Conservation (phyloP, 495 filamentous ascomycete species). For the Oleoguttula mirabilis region DNA sequence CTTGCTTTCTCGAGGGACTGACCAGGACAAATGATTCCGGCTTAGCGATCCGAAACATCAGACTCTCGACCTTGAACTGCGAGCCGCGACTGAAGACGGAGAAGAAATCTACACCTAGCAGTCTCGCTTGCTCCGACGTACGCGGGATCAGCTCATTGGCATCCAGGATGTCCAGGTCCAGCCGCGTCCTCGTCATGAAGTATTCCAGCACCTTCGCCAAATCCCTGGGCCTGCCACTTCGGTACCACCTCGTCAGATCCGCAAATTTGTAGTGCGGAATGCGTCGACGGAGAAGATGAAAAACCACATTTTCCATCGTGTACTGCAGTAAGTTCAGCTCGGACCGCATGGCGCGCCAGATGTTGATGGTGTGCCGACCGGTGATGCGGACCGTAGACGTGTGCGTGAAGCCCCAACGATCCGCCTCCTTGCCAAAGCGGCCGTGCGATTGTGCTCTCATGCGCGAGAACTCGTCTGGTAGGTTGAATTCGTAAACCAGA, state of each 20-base stretch:
- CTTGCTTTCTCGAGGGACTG: conserved; percentile 81
- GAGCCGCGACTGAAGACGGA: conserved; percentile 88
- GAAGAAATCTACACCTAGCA: conserved; percentile 91
- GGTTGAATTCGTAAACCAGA: conserved; percentile 74
- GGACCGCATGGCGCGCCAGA: conserved; percentile 90
- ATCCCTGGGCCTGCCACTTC: conserved; percentile 50
- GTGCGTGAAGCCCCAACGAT: conserved; percentile 86
- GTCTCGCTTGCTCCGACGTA: conserved; percentile 86
- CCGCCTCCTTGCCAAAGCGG: conserved; percentile 70
- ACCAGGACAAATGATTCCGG: conserved; percentile 87
- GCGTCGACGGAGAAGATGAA: conserved; percentile 80
- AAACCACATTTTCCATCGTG: conserved; percentile 92
- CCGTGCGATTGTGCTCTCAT: conserved; percentile 73
- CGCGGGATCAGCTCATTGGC: conserved; percentile 77
- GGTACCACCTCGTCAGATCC: conserved; percentile 73
- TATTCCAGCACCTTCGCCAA: conserved; percentile 68
- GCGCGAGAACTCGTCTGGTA: conserved; percentile 81
- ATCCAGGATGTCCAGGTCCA: conserved; percentile 85
- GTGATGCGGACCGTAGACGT: conserved; percentile 79
- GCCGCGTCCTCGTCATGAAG: conserved; percentile 59
- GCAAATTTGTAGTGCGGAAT: conserved; percentile 77
- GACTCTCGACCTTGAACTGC: conserved; percentile 95
- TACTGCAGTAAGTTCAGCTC: conserved; percentile 87
- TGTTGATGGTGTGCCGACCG: conserved; percentile 89
- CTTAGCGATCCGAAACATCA: conserved; percentile 98